Evolutionary conservation across 2,329 filamentous ascomycete species (phyloP).

Genomic region (Fusarium ambrosium): DNA sequence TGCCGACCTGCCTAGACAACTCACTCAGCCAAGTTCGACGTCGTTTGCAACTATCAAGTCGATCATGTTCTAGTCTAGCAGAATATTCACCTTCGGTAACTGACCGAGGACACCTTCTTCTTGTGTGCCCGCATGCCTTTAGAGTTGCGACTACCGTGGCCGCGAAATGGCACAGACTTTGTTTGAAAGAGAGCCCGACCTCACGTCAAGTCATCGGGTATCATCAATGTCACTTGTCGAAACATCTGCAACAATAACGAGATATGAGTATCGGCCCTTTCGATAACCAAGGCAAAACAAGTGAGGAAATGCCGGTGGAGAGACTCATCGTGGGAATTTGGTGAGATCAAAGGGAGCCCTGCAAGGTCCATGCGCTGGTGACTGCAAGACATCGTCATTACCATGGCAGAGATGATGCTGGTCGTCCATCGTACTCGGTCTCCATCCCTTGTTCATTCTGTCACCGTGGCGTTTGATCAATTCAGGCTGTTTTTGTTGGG

Average conservation of each 20-base stretch:
- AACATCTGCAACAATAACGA: background rate
- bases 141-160: background rate
- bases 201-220: background rate
- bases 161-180: conserved; percentile 1
- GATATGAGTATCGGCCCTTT: background rate
- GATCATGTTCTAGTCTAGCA: background rate
- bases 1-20: background rate
- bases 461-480: conserved; percentile 30
- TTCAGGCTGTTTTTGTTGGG: conserved; percentile 33
- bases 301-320: background rate
- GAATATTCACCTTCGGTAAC: background rate
- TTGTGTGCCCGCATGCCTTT: background rate
- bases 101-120: conserved; percentile 11
- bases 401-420: conserved; percentile 4
- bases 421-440: background rate
- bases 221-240: conserved; percentile 7
- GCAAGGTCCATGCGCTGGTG: conserved; percentile 9
- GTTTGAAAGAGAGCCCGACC: background rate
- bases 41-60: background rate
- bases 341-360: conserved; percentile 19
- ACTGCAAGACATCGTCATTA: conserved; percentile 25
- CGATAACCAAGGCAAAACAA: conserved; percentile 3
- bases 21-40: background rate
- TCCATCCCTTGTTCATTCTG: conserved; percentile 14
- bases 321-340: background rate